Conservation (phyloP, 2,329 filamentous ascomycete genomes). For the Metarhizium rileyi region DNA sequence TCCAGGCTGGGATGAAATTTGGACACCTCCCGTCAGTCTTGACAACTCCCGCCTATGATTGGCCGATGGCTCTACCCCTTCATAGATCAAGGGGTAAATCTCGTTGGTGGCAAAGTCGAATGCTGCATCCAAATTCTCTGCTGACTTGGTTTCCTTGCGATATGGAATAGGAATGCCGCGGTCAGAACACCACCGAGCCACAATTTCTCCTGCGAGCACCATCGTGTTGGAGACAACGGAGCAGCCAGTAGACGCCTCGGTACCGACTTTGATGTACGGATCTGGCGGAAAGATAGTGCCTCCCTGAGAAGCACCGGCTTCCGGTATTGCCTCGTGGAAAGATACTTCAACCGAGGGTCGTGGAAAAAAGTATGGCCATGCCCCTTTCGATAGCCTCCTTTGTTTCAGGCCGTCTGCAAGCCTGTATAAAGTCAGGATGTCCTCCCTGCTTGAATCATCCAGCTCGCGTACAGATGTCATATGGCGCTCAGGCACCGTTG, state of each 20-base stretch:
- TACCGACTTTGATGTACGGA: conserved; percentile 36
- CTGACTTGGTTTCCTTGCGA: conserved; percentile 36
- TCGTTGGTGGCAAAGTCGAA: conserved; percentile 26
- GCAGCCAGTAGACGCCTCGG: conserved; percentile 20
- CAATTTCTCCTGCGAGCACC: conserved; percentile 52
- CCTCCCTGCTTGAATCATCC: conserved; percentile 29
- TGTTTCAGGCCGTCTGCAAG: conserved; percentile 37
- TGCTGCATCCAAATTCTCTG: conserved; percentile 24
- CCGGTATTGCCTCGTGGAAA: conserved; percentile 24
- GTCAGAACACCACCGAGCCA: conserved; percentile 49
- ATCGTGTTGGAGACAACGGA: conserved; percentile 36
- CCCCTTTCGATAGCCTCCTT: conserved; percentile 35
- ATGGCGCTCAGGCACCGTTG: conserved; percentile 22
- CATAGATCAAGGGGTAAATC: conserved; percentile 23
- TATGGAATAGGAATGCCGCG: conserved; percentile 51
- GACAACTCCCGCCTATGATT: conserved; percentile 19
- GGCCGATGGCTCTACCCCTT: conserved; percentile 23
- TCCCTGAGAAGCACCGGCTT: conserved; percentile 7
- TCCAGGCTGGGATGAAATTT: conserved; percentile 41
- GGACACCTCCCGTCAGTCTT: conserved; percentile 35
- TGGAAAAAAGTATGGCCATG: conserved; percentile 37
- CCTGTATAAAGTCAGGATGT: conserved; percentile 37
- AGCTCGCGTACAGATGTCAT: conserved; percentile 37
- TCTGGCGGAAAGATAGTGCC: conserved; percentile 30
- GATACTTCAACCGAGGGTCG: conserved; percentile 33